Percentiles rank a stretch among this genome's conserved stretches.
These are phyloP conservation scores for Pelargonium nanum DNA, from an alignment of 345 rosid genomes.

Conservation along the genomic window DNA sequence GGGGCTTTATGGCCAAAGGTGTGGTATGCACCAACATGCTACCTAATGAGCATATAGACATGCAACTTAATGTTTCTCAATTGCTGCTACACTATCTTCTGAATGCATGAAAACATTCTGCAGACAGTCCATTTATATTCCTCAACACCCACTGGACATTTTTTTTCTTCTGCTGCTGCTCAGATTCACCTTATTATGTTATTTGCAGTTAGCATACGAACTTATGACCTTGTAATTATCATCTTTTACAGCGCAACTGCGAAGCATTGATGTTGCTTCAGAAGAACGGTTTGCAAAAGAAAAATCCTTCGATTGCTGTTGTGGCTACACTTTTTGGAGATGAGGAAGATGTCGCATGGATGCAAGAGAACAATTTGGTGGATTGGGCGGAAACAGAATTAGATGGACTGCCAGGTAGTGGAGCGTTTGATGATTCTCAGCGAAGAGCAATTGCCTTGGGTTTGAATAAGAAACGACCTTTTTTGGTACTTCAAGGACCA, in stretches of 20 bases:
- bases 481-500: constrained; percentile 82
- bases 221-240: constrained; percentile 10
- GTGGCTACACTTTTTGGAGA: constrained; percentile 90
- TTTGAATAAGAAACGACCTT: constrained; percentile 68
- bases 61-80: too few relatives aligned
- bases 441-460: constrained; percentile 58
- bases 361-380: constrained; percentile 46
- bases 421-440: constrained; percentile 61
- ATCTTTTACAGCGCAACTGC: constrained; percentile 70
- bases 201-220: constrained; percentile 5
- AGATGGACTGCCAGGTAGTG: constrained; percentile 33
- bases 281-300: constrained; percentile 81
- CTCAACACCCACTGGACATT: too few relatives aligned
- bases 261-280: constrained; percentile 93
- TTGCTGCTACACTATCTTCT: background rate
- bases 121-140: too few relatives aligned
- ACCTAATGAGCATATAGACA: too few relatives aligned
- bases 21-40: background rate
- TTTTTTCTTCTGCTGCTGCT: background rate
- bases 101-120: background rate
- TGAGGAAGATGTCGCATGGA: constrained; percentile 58
- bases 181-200: constrained; percentile 2
- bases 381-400: constrained; percentile 53
- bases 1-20: background rate
- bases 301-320: constrained; percentile 61